Evolutionary conservation across 768 basidiomycete genomes (phyloP), one percentile per base, ranked within the genome.

Genomic region (Mrakia blollopis): DNA sequence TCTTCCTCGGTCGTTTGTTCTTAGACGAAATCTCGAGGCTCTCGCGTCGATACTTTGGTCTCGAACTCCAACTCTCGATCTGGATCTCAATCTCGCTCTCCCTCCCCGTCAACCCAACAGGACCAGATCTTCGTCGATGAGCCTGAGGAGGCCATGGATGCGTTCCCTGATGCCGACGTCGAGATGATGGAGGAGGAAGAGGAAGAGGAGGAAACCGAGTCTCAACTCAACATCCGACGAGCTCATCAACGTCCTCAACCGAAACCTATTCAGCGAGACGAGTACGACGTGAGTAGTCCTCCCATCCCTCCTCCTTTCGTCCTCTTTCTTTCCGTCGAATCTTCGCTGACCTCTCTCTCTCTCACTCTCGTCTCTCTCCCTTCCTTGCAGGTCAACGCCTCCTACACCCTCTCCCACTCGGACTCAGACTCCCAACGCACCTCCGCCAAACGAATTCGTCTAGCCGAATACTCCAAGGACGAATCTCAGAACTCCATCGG

Each of bases 141-240:
- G 14, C 30, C 44, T 7, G 44, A 72, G 11, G 82, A 88, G 87
- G 81, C 87, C 89, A 81, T 87, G 87, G 70, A 82, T 95, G 72
- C 81, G 80, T 87, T 90, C 78, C 85, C 88, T 60, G 89, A 90
- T 74, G 85, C 85, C 18, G 72, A 57, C 8, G 82, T 80, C 14
- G 82, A 80, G 9, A 83, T 80, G 25, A 83, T 80, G 11, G 83
- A 80, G 62, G 79, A 80, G 8, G 84, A 80, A 25, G 83, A 80
- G 10, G 83, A 80, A 61, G 79, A 81, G 32, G 82, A 79, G 10
- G 80, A 79, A 13, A 76, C 72, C 9, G 77, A 78, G 57, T 68
- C 50, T 14, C 67, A 76, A 28, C 41, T 35, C 30, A n/a, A 30
- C 39, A 32, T 68, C 35, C 62, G 75, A 30, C 52, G 61, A 14